Conservation (phyloP, 257 asterid genomes). For the Capsicum chinense region DNA sequence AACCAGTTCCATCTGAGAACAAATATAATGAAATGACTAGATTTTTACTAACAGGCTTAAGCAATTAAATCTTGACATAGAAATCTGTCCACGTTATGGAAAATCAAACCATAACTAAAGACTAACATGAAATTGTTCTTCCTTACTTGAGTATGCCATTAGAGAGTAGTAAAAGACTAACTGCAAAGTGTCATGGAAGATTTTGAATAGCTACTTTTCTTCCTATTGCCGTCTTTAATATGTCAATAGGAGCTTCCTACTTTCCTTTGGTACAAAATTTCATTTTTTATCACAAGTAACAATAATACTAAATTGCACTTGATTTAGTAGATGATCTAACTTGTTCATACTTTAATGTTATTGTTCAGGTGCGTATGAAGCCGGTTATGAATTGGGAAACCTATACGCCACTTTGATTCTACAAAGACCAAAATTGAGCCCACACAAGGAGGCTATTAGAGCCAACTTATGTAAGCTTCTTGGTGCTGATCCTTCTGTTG, state of each 20-base stretch:
- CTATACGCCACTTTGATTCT: slow-evolving; percentile 90
- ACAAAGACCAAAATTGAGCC: slow-evolving; percentile 92
- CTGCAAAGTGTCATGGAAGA: neutral
- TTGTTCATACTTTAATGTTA: slow-evolving; percentile 22
- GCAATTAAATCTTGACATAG: neutral
- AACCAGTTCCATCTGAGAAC: neutral
- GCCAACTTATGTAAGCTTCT: slow-evolving; percentile 73
- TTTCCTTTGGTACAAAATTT: neutral
- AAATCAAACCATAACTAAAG: neutral
- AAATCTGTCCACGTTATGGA: neutral
- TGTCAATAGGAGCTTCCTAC: neutral
- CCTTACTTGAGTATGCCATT: neutral
- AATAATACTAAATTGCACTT: neutral
- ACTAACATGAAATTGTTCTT: neutral
- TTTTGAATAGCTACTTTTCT: neutral
- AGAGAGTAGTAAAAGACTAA: neutral
- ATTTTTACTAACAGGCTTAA: neutral
- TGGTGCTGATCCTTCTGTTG: slow-evolving; percentile 81
- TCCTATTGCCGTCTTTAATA: neutral
- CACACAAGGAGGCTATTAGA: slow-evolving; percentile 88
- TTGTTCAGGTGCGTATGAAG: slow-evolving; percentile 79
- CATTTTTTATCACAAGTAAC: neutral
- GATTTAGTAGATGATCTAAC: slow-evolving; percentile 23
- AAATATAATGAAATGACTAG: neutral
- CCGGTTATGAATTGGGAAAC: slow-evolving; percentile 90